phyloP scores from a whole-genome alignment of 106 monocot genomes.

The Narthecium ossifragum region DNA sequence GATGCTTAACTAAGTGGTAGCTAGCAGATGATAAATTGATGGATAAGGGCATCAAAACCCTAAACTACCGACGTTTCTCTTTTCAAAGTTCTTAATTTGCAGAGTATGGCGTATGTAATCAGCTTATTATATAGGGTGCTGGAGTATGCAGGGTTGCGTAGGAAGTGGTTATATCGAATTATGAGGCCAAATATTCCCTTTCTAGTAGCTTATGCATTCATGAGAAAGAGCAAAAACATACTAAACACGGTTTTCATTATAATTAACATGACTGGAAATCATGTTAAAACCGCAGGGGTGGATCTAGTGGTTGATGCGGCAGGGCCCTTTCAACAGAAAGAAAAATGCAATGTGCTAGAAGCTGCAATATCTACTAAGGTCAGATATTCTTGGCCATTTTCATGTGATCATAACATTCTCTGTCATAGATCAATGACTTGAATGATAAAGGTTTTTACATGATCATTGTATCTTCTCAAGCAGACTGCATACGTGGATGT shows the following conservation, averaged over 20 bases:
- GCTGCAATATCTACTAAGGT: constrained; percentile 78
- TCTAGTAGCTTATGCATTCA: too few relatives aligned
- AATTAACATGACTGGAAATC: too few relatives aligned
- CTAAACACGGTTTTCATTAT: too few relatives aligned
- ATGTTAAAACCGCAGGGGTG: constrained; percentile 30
- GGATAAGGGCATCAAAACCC: too few relatives aligned
- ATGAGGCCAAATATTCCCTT: too few relatives aligned
- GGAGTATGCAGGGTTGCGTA: too few relatives aligned
- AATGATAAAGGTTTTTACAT: constrained; percentile 1
- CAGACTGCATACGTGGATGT: constrained; percentile 94
- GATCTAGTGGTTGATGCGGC: constrained; percentile 88
- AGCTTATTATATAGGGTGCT: too few relatives aligned
- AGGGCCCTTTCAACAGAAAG: constrained; percentile 68
- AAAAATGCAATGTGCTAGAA: constrained; percentile 67
- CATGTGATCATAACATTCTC: background rate
- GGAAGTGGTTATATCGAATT: too few relatives aligned
- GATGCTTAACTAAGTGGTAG: background rate
- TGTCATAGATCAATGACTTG: background rate
- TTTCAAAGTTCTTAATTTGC: background rate
- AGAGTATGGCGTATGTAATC: background rate
- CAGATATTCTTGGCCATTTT: constrained; percentile 2
- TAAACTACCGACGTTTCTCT: too few relatives aligned
- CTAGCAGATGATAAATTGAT: too few relatives aligned
- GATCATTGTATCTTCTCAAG: constrained; percentile 3
- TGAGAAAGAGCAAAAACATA: too few relatives aligned